These are phyloP conservation scores for Astrothelium subdiscretum DNA, from an alignment of 495 filamentous ascomycete genomes.

Conservation along the genomic window DNA sequence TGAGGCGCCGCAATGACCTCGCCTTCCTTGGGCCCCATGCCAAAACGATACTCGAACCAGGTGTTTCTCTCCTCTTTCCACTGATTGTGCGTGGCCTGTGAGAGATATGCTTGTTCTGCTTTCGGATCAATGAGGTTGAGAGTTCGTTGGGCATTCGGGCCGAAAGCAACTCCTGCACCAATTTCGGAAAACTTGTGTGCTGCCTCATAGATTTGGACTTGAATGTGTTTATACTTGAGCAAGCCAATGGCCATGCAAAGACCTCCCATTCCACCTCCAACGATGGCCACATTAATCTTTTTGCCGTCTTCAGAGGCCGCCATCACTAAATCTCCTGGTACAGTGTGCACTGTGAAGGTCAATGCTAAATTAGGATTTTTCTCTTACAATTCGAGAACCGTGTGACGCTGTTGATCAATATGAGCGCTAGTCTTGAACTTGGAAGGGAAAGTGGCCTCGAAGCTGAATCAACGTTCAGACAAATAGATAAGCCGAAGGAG, in stretches of 20 bases:
- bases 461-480: too few species aligned
- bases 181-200: conserved; percentile 13
- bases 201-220: conserved; percentile 15
- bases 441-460: too few species aligned
- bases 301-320: neutral
- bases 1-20: conserved; percentile 12
- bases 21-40: conserved; percentile 7
- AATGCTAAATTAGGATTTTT: too few species aligned
- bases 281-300: conserved; percentile 12
- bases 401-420: too few species aligned
- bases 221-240: conserved; percentile 9
- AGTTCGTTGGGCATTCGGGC: conserved; percentile 14
- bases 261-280: conserved; percentile 14
- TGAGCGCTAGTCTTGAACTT: too few species aligned
- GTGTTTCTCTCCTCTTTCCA: conserved; percentile 8
- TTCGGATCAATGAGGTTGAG: conserved; percentile 10
- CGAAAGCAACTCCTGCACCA: conserved; percentile 13
- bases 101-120: conserved; percentile 9
- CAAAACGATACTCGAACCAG: conserved; percentile 11
- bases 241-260: conserved; percentile 11
- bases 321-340: neutral
- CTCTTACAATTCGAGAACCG: too few species aligned
- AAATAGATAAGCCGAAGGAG: too few species aligned
- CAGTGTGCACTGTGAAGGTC: too few species aligned
- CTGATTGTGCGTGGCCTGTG: conserved; percentile 9